A percentile compares a stretch with the other conserved stretches of the same genome.
Conservation (phyloP, 306 rosid genomes). For the Dryas drummondii region DNA sequence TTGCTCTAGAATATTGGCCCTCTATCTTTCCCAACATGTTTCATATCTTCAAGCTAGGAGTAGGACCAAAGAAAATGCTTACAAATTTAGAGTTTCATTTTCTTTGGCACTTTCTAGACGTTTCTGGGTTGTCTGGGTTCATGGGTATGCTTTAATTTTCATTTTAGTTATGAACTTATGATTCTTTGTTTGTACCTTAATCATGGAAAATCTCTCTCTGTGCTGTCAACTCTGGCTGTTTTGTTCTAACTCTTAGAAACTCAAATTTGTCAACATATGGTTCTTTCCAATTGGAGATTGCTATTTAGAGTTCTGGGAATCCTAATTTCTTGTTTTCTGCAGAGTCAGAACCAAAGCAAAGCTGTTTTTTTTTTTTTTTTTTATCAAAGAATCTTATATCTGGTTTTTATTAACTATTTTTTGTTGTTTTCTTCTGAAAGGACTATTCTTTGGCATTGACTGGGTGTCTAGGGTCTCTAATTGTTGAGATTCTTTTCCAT, state of each 20-base stretch:
- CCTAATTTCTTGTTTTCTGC: constrained; percentile 1
- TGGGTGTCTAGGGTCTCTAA: constrained; percentile 35
- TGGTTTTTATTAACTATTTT: constrained; percentile 5
- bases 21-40: constrained; percentile 29
- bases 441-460: constrained; percentile 23
- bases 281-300: constrained; percentile 4
- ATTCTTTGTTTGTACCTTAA: not conserved
- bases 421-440: not conserved
- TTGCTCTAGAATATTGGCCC: constrained; percentile 17
- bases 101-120: not conserved
- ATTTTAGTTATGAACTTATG: not conserved
- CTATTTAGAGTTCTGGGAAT: not conserved
- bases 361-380: not conserved
- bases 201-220: not conserved
- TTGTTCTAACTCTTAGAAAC: not conserved
- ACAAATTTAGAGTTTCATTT: not conserved
- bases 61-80: constrained; percentile 17
- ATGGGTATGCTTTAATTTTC: constrained; percentile 9
- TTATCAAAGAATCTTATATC: not conserved
- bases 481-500: constrained; percentile 21
- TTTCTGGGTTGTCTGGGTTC: not conserved
- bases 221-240: too few species aligned
- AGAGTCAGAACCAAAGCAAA: not conserved
- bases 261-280: not conserved
- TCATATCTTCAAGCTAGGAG: constrained; percentile 30